Evolutionary conservation across 371 early-diverging fungal genomes (phyloP), one percentile per base, ranked within the genome.

Genomic region (Saksenaea oblongispora): DNA sequence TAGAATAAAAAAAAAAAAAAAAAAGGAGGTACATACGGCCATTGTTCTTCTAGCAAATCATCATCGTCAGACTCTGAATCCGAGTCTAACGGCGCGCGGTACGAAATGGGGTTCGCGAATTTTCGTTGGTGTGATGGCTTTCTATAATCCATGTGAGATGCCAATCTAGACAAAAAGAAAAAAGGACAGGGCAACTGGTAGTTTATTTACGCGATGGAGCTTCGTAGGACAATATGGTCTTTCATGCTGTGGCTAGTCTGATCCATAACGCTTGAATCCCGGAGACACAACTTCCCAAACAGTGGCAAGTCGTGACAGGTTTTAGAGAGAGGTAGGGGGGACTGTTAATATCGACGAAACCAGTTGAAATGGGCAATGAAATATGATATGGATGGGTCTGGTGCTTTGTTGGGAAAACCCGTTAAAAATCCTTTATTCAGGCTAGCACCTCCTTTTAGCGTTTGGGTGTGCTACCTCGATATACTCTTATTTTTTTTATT

Each of bases 31-130:
- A 22, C 51, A 11, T 47, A 47, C 51, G 51, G 51, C 51, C 51
- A 47, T 22, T 17, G 17, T 22, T 17, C 10, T 5, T 47, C 51
- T 22, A 22, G 22, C 28, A 34, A 15, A 37, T 63, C 60, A 15
- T 72, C 75, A 14, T 51, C 37, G 24, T 75, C 75, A 13, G 62
- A 59, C 3, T 62, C 71, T 39, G 71, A 70, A 27, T 71, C 75
- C 1, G 65, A 61, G 54, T 67, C 70, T 11, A 66, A 28, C 34
- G 66, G 70, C 24, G 24, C 58, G 15, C 53, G n/a, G 35, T 70
- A 65, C 11, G 37, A 41, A 5, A 61, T 63, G 4, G 71, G 62
- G 56, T 71, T 70, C 5, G 62, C 67, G 24, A 73, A 47, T 22
- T 26, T 47, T 22, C 18, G 51, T 22, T 22, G 17, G 8, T 47